Conservation (phyloP, 2,329 filamentous ascomycete species). For the Aspergillus sclerotialis region DNA sequence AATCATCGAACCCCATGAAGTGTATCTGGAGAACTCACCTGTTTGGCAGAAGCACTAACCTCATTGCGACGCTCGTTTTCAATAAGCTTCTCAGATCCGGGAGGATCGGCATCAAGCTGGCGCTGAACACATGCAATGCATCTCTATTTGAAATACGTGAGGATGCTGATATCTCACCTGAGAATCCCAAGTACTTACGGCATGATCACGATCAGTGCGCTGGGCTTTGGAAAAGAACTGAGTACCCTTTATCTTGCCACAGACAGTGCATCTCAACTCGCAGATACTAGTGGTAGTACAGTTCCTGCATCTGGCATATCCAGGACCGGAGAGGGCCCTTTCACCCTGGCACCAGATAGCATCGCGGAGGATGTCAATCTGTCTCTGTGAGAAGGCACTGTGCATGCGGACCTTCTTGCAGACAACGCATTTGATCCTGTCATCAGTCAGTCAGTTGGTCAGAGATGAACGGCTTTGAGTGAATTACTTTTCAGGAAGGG, state of each 20-base stretch:
- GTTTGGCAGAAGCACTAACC: slow-evolving; percentile 3
- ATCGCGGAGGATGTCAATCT: slow-evolving; percentile 32
- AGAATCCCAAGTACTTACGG: slow-evolving; percentile 31
- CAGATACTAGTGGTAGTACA: slow-evolving; percentile 39
- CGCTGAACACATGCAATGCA: slow-evolving; percentile 35
- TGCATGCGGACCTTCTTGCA: slow-evolving; percentile 37
- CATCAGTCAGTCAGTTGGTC: slow-evolving; percentile 1
- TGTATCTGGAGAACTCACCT: no score
- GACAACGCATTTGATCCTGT: slow-evolving; percentile 41
- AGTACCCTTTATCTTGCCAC: slow-evolving; percentile 40
- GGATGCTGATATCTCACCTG: no score
- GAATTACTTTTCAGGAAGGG: slow-evolving; percentile 27
- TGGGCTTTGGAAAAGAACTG: slow-evolving; percentile 46
- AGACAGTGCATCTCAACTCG: slow-evolving; percentile 45
- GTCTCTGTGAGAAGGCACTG: slow-evolving; percentile 41
- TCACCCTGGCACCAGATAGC: slow-evolving; percentile 13
- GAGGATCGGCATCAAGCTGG: slow-evolving; percentile 24
- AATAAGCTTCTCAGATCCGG: no score
- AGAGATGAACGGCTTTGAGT: background rate
- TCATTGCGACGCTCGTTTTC: slow-evolving; percentile 9
- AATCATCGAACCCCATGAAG: no score
- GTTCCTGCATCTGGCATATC: slow-evolving; percentile 33
- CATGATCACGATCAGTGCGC: slow-evolving; percentile 38
- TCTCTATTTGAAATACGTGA: slow-evolving; percentile 28
- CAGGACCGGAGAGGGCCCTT: slow-evolving; percentile 10